These are phyloP conservation scores for Collybia nuda DNA, from an alignment of 768 basidiomycete species.

Conservation along the genomic window DNA sequence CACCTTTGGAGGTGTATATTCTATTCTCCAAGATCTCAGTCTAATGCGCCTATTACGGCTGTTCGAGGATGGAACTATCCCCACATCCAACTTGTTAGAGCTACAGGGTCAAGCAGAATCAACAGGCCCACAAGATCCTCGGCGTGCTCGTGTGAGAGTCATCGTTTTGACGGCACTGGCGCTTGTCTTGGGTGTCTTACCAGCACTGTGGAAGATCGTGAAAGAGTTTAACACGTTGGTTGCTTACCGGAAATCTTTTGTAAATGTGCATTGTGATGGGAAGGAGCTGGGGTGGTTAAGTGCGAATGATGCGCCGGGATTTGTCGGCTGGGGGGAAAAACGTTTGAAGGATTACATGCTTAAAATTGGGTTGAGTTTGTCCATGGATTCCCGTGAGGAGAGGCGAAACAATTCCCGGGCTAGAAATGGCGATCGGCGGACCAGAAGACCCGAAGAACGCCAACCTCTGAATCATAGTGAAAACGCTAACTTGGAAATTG, in stretches of 20 bases:
- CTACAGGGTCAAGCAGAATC: conserved; percentile 33
- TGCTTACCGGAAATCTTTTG: conserved; percentile 58
- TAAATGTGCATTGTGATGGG: conserved; percentile 60
- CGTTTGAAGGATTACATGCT: conserved; percentile 67
- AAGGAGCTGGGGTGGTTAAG: conserved; percentile 79
- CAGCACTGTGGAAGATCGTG: conserved; percentile 64
- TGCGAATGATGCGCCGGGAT: conserved; percentile 60
- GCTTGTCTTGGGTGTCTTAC: conserved; percentile 60
- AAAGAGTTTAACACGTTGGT: conserved; percentile 60
- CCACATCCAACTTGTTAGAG: conserved; percentile 27
- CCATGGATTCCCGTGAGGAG: conserved; percentile 36
- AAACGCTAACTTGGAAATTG: conserved; percentile 52
- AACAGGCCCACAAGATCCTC: conserved; percentile 30
- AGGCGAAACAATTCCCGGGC: conserved; percentile 19
- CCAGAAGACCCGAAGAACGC: conserved; percentile 38
- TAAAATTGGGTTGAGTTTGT: conserved; percentile 64
- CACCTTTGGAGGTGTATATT: conserved; percentile 56
- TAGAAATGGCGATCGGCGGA: conserved; percentile 27
- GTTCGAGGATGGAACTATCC: conserved; percentile 43
- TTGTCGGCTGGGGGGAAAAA: conserved; percentile 73
- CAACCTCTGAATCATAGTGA: conserved; percentile 40
- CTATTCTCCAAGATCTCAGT: conserved; percentile 73
- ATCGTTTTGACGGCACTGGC: conserved; percentile 68
- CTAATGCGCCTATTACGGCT: conserved; percentile 71
- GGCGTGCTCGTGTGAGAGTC: conserved; percentile 55